phyloP scores from a whole-genome alignment of 352 stramenopile species.

The Globisporangium nodosum region DNA sequence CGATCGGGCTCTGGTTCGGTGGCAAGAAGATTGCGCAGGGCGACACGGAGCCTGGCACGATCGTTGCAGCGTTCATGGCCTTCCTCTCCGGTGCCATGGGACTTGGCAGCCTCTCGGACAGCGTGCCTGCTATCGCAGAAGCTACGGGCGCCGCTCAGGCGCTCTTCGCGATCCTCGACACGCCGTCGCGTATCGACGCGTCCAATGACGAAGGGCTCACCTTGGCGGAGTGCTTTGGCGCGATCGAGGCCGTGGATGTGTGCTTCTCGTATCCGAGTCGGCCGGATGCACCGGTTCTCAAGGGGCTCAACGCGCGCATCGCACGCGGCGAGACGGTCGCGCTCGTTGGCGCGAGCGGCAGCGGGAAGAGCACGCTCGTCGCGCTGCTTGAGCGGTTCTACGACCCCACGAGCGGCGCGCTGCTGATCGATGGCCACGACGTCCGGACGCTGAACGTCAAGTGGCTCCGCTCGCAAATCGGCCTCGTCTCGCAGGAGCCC shows the following conservation, averaged over 20 bases:
- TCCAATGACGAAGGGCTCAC: conserved; percentile 18
- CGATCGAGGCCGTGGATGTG: conserved; percentile 19
- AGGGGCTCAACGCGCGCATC: background rate
- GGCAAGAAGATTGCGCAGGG: conserved; percentile 25
- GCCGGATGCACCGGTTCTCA: background rate
- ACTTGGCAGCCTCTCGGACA: conserved; percentile 33
- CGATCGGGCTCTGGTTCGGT: conserved; percentile 45
- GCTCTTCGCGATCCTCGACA: conserved; percentile 54
- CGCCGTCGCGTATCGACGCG: conserved; percentile 37
- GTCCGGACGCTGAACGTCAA: conserved; percentile 52
- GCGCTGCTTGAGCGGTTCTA: conserved; percentile 9
- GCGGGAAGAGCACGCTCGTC: conserved; percentile 7
- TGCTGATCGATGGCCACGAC: conserved; percentile 64
- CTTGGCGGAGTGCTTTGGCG: conserved; percentile 16
- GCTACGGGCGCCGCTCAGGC: conserved; percentile 34
- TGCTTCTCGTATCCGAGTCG: conserved; percentile 2
- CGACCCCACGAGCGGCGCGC: background rate
- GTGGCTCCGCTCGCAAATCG: conserved; percentile 28
- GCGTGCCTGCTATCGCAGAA: conserved; percentile 38
- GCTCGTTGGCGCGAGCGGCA: conserved; percentile 1
- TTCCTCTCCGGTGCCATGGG: conserved; percentile 20
- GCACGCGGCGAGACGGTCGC: conserved; percentile 1
- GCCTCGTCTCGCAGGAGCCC: conserved; percentile 77
- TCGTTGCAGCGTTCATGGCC: conserved; percentile 51
- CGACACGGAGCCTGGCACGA: conserved; percentile 20